A percentile compares a stretch with the other conserved stretches of the same genome.
Conservation (phyloP, 2,329 filamentous ascomycete species). For the Alternaria sp. region DNA sequence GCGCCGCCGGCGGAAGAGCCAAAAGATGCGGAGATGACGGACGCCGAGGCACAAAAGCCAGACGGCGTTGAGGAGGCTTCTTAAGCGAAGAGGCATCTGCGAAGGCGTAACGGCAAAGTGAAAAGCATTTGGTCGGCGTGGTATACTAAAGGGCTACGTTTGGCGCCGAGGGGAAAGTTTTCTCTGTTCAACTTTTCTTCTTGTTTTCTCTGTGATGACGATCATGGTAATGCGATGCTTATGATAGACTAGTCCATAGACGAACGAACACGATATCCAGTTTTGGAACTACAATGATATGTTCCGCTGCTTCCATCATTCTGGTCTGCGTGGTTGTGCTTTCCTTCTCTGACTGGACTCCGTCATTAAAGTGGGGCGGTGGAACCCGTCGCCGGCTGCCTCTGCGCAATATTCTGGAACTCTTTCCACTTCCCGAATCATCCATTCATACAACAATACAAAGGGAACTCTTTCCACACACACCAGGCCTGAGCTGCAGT, state of each 20-base stretch:
- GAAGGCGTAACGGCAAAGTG: constrained; percentile 13
- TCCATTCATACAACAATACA: too few relatives aligned
- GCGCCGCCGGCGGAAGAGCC: constrained; percentile 42
- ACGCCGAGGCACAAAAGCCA: constrained; percentile 56
- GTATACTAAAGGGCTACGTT: constrained; percentile 12
- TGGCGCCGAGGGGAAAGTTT: constrained; percentile 8
- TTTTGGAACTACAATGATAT: not conserved
- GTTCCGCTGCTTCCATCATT: not conserved
- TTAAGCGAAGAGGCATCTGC: constrained; percentile 11
- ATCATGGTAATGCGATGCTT: constrained; percentile 37
- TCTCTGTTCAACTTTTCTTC: constrained; percentile 7
- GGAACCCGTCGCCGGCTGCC: not conserved
- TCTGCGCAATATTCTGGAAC: not conserved
- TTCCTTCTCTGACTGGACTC: not conserved
- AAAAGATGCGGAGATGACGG: constrained; percentile 65
- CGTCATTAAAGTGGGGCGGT: not conserved
- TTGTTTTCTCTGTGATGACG: constrained; percentile 16
- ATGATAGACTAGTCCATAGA: constrained; percentile 39
- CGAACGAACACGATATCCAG: constrained; percentile 22
- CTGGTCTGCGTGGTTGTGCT: not conserved
- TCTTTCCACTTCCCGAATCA: too few relatives aligned
- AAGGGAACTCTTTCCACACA: too few relatives aligned
- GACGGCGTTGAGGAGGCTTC: constrained; percentile 49
- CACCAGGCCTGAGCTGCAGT: too few relatives aligned
- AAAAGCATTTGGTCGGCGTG: constrained; percentile 31